These are phyloP conservation scores for Coemansia javaensis DNA, from an alignment of 192 early-diverging fungal genomes.

Conservation along the genomic window DNA sequence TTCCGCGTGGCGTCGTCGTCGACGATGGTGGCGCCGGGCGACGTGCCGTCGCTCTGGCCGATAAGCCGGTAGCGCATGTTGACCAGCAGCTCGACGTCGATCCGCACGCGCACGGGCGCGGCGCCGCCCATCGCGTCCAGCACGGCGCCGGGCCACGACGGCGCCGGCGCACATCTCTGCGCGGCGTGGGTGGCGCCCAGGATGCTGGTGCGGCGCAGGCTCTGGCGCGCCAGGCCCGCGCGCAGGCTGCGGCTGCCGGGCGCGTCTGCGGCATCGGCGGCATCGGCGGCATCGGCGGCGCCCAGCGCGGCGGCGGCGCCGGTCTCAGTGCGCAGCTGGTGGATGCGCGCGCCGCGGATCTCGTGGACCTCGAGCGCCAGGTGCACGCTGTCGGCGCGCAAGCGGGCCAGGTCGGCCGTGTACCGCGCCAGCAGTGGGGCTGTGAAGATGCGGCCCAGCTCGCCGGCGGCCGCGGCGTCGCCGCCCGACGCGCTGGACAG, in stretches of 20 bases:
- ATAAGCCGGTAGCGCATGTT: slow-evolving; percentile 33
- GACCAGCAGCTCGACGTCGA: slow-evolving; percentile 25
- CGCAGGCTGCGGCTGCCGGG: too few relatives aligned
- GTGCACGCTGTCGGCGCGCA: slow-evolving; percentile 28
- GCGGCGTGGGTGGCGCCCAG: slow-evolving; percentile 19
- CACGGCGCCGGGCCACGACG: slow-evolving; percentile 1
- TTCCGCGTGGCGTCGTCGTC: slow-evolving; percentile 36
- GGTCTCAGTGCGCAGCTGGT: slow-evolving; percentile 33
- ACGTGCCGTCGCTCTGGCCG: slow-evolving; percentile 1
- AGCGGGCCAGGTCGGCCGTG: slow-evolving; percentile 18
- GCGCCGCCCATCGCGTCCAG: slow-evolving; percentile 3
- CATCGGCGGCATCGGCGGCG: slow-evolving; percentile 8
- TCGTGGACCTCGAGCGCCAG: slow-evolving; percentile 18
- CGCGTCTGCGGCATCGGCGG: too few relatives aligned
- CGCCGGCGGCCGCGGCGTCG: slow-evolving; percentile 8
- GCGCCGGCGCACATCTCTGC: background rate
- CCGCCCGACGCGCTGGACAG: slow-evolving; percentile 16
- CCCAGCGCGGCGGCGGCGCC: slow-evolving; percentile 25
- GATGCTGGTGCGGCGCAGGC: slow-evolving; percentile 16
- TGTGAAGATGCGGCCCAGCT: slow-evolving; percentile 20
- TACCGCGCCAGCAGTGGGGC: slow-evolving; percentile 25
- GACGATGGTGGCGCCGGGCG: slow-evolving; percentile 18
- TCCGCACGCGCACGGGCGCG: slow-evolving; percentile 23
- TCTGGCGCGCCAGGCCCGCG: slow-evolving; percentile 20
- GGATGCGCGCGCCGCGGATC: slow-evolving; percentile 17